phyloP scores from a whole-genome alignment of 2,329 filamentous ascomycete genomes.

The Xylaria sp. region DNA sequence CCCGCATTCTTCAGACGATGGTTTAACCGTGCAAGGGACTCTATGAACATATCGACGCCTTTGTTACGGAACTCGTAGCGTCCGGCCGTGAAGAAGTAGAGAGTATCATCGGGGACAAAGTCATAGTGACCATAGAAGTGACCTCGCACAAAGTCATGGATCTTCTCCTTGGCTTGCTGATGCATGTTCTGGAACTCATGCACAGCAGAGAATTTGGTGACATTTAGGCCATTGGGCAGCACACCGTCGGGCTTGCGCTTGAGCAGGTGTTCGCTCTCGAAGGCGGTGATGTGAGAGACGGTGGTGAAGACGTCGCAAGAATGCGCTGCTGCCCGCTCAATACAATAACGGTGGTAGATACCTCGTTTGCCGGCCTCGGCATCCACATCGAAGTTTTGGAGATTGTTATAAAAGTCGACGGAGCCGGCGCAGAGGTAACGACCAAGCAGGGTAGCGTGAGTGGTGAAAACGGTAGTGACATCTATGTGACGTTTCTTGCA shows the following conservation, averaged over 20 bases:
- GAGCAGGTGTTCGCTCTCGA: constrained; percentile 95
- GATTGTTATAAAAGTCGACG: constrained; percentile 99
- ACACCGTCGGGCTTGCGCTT: constrained; percentile 98
- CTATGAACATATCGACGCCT: constrained; percentile 99
- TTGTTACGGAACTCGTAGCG: constrained; percentile 99
- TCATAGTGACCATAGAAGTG: constrained; percentile 99
- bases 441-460: constrained; percentile 92
- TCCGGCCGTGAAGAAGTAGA: constrained; percentile 97
- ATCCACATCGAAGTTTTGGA: constrained; percentile 96
- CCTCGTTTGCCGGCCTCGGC: constrained; percentile 96
- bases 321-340: constrained; percentile 92
- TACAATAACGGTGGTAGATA: constrained; percentile 98
- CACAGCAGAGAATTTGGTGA: constrained; percentile 97
- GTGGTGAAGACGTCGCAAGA: constrained; percentile 97
- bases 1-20: constrained; percentile 84
- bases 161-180: constrained; percentile 95
- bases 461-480: constrained; percentile 97
- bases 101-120: constrained; percentile 93
- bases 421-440: constrained; percentile 96
- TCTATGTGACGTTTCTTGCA: constrained; percentile 95
- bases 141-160: constrained; percentile 95
- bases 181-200: constrained; percentile 99
- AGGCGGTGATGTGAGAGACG: constrained; percentile 97
- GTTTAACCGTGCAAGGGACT: constrained; percentile 92
- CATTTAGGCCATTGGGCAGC: constrained; percentile 93